Conservation (phyloP, 768 basidiomycete species). For the Asterophora lycoperdoides region DNA sequence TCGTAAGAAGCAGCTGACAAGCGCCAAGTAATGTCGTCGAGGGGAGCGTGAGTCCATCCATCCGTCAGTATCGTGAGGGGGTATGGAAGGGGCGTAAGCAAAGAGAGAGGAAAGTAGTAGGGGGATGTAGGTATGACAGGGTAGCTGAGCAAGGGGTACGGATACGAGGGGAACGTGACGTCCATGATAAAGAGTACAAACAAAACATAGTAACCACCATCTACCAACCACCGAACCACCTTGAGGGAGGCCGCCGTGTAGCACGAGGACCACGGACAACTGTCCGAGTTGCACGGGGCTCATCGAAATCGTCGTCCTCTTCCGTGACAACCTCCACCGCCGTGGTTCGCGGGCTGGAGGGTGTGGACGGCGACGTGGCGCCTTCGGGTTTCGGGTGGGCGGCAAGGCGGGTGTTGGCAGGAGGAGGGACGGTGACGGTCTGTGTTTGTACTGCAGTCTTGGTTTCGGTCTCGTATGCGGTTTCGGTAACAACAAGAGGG, state of each 20-base stretch:
- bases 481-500: constrained; percentile 41
- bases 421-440: constrained; percentile 68
- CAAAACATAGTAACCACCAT: constrained; percentile 25
- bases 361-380: constrained; percentile 49
- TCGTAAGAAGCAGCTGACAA: constrained; percentile 13
- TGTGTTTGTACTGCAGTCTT: constrained; percentile 63
- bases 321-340: constrained; percentile 66
- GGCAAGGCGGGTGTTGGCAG: constrained; percentile 74
- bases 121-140: constrained; percentile 8
- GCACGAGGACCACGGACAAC: constrained; percentile 42
- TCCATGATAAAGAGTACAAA: constrained; percentile 33
- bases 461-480: constrained; percentile 53
- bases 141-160: constrained; percentile 1
- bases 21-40: constrained; percentile 27
- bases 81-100: constrained; percentile 7
- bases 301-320: constrained; percentile 43
- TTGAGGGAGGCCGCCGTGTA: constrained; percentile 45
- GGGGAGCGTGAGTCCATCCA: constrained; percentile 26
- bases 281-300: constrained; percentile 32
- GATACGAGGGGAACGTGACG: constrained; percentile 9
- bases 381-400: constrained; percentile 69
- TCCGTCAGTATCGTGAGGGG: constrained; percentile 18
- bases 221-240: constrained; percentile 63
- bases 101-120: constrained; percentile 7
- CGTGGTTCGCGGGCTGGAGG: constrained; percentile 71